Conservation (phyloP, 2,329 filamentous ascomycete species). For the Trichophyton equinum region DNA sequence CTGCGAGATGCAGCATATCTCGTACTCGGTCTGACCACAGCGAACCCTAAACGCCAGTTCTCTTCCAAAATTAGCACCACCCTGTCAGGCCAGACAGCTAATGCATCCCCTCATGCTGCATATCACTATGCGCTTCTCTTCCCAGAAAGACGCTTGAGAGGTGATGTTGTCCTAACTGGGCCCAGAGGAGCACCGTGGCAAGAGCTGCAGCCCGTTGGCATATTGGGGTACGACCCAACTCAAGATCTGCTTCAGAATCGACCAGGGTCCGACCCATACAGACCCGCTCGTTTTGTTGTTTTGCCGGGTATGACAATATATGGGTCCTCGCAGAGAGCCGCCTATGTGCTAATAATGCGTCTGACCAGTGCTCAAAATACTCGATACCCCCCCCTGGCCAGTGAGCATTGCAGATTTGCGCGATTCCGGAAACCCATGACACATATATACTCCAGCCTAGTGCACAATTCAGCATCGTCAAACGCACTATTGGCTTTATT, state of each 20-base stretch:
- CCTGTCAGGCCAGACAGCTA: not conserved
- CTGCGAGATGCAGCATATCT: not conserved
- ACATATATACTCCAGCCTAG: conserved; percentile 4
- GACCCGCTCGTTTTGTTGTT: conserved; percentile 1
- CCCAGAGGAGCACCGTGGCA: not conserved
- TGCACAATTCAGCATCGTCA: conserved; percentile 5
- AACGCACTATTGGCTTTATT: conserved; percentile 4
- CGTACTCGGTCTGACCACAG: not conserved
- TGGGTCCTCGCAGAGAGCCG: conserved; percentile 1
- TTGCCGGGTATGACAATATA: not conserved
- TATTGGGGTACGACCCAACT: not conserved
- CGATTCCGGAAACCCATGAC: conserved; percentile 5
- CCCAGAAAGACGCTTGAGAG: not conserved
- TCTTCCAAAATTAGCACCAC: conserved; percentile 2
- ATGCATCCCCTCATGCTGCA: not conserved
- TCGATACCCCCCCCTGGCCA: not conserved
- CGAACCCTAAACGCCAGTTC: not conserved
- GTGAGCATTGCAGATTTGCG: conserved; percentile 4
- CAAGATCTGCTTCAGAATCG: conserved; percentile 4
- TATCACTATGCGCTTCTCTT: not conserved
- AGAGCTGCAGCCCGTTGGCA: not conserved
- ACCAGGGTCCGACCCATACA: not conserved
- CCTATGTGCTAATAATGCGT: not conserved
- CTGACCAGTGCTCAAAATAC: not conserved
- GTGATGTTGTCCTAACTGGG: not conserved